Evolutionary conservation across 2,329 filamentous ascomycete genomes (phyloP), one percentile per base, ranked within the genome.

Genomic region (Fusarium sp.): DNA sequence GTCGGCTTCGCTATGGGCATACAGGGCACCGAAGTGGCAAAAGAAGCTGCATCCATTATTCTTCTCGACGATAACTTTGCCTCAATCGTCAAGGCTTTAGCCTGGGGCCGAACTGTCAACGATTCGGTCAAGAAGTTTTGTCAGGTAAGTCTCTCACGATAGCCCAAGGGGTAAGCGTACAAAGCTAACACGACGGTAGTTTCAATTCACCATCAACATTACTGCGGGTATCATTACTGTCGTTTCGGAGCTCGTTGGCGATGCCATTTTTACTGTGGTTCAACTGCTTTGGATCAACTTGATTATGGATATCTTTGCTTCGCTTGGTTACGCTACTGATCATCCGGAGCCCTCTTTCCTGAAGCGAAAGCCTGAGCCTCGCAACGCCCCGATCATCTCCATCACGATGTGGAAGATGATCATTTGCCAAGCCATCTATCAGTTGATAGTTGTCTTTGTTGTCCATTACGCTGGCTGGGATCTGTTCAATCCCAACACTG

Each of bases 311-410:
- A 89, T 88, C 7, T 89, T 90, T 61, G 88, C 88, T 3, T 88
- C 88, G 15, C 83, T 90, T 28, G 88, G 87, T 10, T 81, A 90
- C 12, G 88, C 88, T 7, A 90, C 88, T 1, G 88, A 90, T 68
- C 85, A 86, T 6, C 88, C 88, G 0, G 85, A 83, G 3, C 80
- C 83, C 7, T 82, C 82, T 54, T 84, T 89, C 43, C 81, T 90
- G 17, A 77, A 89, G 62, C 83, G 88, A 39, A 76, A 77, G 21
- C 83, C 83, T 1, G 81, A 85, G 64, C 77, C 79, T 7, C 94
- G 94, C 74, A 89, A 86, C 47, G 89, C 91, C 1, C 86, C 91
- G 0, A 82, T 95, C 4, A 92, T 95, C 69, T 93, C 89, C 2
- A 80, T 71, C 4, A 68, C 71, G 7, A 89, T 89, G 87, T 89